Percentiles rank a stretch among this genome's conserved stretches.
phyloP scores from a whole-genome alignment of 805 yeast species.

The Saccharomycopsis fibuligera region DNA sequence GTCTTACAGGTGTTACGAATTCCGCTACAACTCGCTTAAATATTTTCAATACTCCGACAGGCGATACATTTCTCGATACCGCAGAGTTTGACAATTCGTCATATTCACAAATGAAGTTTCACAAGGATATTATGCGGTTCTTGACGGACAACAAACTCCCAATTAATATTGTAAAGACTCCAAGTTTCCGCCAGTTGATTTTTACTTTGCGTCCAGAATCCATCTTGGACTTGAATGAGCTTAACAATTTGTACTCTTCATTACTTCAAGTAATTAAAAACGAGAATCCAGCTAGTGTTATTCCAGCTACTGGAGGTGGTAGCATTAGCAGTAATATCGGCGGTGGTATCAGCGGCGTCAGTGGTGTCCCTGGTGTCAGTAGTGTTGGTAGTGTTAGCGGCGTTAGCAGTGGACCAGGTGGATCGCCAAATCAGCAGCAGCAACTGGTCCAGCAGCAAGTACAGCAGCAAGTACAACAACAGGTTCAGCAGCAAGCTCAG shows the following conservation, averaged over 20 bases:
- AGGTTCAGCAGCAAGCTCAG: not conserved
- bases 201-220: slow-evolving; percentile 45
- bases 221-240: slow-evolving; percentile 39
- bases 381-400: too few species aligned
- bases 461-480: too few species aligned
- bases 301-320: too few species aligned
- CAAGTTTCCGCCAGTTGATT: slow-evolving; percentile 44
- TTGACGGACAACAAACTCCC: slow-evolving; percentile 47
- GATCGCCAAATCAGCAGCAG: too few species aligned
- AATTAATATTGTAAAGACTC: slow-evolving; percentile 41
- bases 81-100: not conserved
- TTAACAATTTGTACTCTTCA: slow-evolving; percentile 39
- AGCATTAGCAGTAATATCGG: too few species aligned
- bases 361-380: too few species aligned
- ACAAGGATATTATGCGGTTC: slow-evolving; percentile 44
- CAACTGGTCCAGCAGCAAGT: too few species aligned
- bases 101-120: slow-evolving; percentile 42
- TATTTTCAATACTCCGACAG: not conserved
- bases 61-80: slow-evolving; percentile 6
- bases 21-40: not conserved
- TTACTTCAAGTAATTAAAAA: slow-evolving; percentile 36
- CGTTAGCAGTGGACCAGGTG: too few species aligned
- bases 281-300: slow-evolving; percentile 22
- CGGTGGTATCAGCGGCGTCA: too few species aligned
- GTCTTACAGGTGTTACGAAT: not conserved